A percentile compares a stretch with the other conserved stretches of the same genome.
These are phyloP conservation scores for Xylaria sp. DNA, from an alignment of 2,329 filamentous ascomycete genomes.

Conservation along the genomic window DNA sequence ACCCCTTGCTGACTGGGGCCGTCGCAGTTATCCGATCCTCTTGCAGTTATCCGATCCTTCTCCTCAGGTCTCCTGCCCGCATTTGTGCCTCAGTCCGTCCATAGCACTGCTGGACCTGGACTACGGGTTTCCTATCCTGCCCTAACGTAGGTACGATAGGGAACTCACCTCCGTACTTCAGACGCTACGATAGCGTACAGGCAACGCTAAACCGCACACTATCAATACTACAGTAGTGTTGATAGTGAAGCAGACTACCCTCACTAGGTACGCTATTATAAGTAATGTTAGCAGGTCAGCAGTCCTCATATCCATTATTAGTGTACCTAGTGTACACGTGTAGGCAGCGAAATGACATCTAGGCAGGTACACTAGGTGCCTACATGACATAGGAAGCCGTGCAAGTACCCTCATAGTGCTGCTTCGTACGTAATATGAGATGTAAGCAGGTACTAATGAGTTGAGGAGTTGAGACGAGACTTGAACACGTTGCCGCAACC, in stretches of 20 bases:
- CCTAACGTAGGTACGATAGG: too few species aligned
- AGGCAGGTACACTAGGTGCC: background rate
- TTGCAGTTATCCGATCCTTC: background rate
- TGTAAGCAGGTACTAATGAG: conserved; percentile 11
- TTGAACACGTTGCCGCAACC: conserved; percentile 29
- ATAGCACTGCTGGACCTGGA: background rate
- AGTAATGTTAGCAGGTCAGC: background rate
- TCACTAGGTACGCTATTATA: background rate
- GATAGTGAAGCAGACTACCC: background rate
- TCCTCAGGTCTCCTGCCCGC: conserved; percentile 17
- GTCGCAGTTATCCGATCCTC: background rate
- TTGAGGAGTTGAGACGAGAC: conserved; percentile 17
- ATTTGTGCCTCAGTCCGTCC: conserved; percentile 1
- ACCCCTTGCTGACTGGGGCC: conserved; percentile 11
- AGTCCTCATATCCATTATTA: conserved; percentile 1
- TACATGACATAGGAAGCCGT: background rate
- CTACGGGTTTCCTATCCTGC: conserved; percentile 13
- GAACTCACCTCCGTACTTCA: background rate
- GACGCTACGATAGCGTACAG: background rate
- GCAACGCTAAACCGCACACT: background rate
- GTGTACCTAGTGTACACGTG: background rate
- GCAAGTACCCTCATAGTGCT: background rate
- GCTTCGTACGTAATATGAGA: background rate
- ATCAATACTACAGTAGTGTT: background rate
- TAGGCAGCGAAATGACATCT: background rate